Conservation (phyloP, 352 stramenopile genomes). For the Phytophthora hybrid region DNA sequence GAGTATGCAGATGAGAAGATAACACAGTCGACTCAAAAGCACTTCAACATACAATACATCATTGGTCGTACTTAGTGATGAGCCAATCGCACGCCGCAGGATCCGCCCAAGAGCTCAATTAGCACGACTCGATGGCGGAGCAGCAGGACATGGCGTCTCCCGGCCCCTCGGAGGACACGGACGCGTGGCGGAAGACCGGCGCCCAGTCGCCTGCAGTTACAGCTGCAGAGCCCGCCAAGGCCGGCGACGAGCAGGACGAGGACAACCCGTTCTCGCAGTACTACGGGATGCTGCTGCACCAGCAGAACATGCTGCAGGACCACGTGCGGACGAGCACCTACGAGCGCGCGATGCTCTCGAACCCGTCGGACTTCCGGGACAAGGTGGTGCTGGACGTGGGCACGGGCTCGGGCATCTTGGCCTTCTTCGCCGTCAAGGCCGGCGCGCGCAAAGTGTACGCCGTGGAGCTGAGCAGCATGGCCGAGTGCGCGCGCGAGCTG, state of each 20-base stretch:
- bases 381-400: slow-evolving; percentile 99
- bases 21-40: not conserved
- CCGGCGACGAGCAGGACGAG: slow-evolving; percentile 49
- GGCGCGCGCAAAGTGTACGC: slow-evolving; percentile 96
- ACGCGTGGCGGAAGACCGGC: slow-evolving; percentile 19
- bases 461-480: slow-evolving; percentile 98
- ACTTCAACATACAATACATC: not conserved
- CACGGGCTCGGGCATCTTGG: slow-evolving; percentile 99
- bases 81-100: not conserved
- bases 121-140: slow-evolving; percentile 9
- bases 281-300: slow-evolving; percentile 97
- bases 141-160: slow-evolving; percentile 4
- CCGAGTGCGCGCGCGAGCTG: slow-evolving; percentile 94
- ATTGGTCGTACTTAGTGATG: not conserved
- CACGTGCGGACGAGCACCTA: slow-evolving; percentile 99
- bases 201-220: not conserved
- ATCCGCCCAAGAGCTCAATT: not conserved
- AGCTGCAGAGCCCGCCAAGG: not conserved
- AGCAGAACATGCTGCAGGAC: slow-evolving; percentile 99
- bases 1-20: not conserved
- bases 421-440: slow-evolving; percentile 98
- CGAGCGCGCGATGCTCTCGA: slow-evolving; percentile 97
- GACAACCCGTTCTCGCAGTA: slow-evolving; percentile 95
- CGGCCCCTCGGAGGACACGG: slow-evolving; percentile 7
- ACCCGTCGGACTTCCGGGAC: slow-evolving; percentile 94